A percentile compares a stretch with the other conserved stretches of the same genome.
These are phyloP conservation scores for Bombardia bombarda DNA, from an alignment of 495 filamentous ascomycete species.

Conservation along the genomic window DNA sequence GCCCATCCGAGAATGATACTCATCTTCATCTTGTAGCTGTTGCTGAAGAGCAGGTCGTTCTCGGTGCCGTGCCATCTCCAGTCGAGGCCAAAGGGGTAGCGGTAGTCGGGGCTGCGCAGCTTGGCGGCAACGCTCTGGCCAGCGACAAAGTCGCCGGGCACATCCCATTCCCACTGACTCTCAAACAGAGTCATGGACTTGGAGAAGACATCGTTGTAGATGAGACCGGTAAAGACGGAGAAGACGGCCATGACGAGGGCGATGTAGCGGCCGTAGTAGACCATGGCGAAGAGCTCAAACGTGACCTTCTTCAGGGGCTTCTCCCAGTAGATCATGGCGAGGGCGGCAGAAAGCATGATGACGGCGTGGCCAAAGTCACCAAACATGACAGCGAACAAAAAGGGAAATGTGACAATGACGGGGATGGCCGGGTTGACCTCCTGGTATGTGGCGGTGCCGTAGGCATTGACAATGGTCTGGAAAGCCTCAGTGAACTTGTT, in stretches of 20 bases:
- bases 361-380: slow-evolving; percentile 89
- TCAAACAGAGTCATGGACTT: slow-evolving; percentile 79
- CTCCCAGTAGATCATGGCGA: slow-evolving; percentile 94
- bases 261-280: slow-evolving; percentile 97
- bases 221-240: slow-evolving; percentile 92
- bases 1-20: slow-evolving; percentile 92
- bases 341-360: slow-evolving; percentile 72
- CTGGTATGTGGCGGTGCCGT: slow-evolving; percentile 91
- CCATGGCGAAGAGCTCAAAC: slow-evolving; percentile 94
- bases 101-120: slow-evolving; percentile 54
- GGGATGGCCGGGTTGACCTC: slow-evolving; percentile 95
- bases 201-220: slow-evolving; percentile 98
- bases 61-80: slow-evolving; percentile 96
- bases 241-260: slow-evolving; percentile 97
- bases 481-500: slow-evolving; percentile 98
- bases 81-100: slow-evolving; percentile 92
- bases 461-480: slow-evolving; percentile 98
- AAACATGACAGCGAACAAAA: slow-evolving; percentile 99
- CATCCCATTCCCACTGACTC: slow-evolving; percentile 73
- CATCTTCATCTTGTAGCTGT: slow-evolving; percentile 99
- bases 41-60: slow-evolving; percentile 87
- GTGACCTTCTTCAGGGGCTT: slow-evolving; percentile 82
- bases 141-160: slow-evolving; percentile 57
- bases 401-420: slow-evolving; percentile 94
- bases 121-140: slow-evolving; percentile 53